Evolutionary conservation across 768 basidiomycete species (phyloP), one percentile per base, ranked within the genome.

Genomic region (Boletus coccyginus): DNA sequence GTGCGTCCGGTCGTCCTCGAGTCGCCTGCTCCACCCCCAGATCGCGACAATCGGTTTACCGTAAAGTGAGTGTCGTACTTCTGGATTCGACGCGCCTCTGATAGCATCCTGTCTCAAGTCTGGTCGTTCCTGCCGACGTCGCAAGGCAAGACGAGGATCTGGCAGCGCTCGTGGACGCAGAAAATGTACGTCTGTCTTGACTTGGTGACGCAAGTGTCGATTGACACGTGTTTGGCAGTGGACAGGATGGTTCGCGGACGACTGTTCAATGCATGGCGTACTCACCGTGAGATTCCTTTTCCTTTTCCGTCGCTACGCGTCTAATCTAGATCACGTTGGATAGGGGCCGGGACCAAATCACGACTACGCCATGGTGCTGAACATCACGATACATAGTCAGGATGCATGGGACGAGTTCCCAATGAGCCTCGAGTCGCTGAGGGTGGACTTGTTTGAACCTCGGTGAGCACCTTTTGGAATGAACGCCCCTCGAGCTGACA

Each of bases 1-100:
- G 71, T 77, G 10, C 66, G 67, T 10, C 59, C 72, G 7, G 63
- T 81, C 6, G 62, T 76, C 21, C 68, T 69, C 2, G 67, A 68
- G 1, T 12, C 58, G 1, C 52, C n/a, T 13, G 19, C 46, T 0
- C 62, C 53, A 8, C 19, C 24, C 0, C 51, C 62, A 16, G 62
- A 64, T 16, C 21, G 16, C 36, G 66, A 68, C 10, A 57, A 57
- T 29, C 47, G 60, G 1, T 49, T 57, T 29, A 59, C 54, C 7
- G 46, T 68, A 21, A 58, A 36, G 67, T 65, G 43, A 51, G 66
- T 33, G 7, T 3, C 1, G 10, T 13, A 16, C 21, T 24, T n/a
- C 7, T 3, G 13, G 0, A 41, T 16, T 16, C n/a, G 17, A 33
- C 44, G 13, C 2, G 8, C 19, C 9, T 3, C 17, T 33, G 47